Evolutionary conservation across 2,329 filamentous ascomycete genomes (phyloP).

Genomic region (Endothia cerciana): DNA sequence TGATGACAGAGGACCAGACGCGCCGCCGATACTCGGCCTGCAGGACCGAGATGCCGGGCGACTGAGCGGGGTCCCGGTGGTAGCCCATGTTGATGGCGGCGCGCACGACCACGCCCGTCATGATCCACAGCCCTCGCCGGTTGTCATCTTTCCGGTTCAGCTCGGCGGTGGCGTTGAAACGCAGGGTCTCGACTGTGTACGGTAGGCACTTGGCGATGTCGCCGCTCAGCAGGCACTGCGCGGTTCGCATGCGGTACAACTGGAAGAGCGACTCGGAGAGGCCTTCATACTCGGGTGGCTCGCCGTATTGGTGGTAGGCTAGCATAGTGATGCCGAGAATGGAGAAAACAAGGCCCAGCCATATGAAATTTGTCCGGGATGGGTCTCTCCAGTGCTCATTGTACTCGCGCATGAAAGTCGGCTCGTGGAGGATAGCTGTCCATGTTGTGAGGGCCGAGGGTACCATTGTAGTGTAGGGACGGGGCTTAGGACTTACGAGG

Average conservation of each 20-base stretch:
- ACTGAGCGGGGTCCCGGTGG: conserved; percentile 50
- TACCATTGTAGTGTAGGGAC: too few relatives aligned
- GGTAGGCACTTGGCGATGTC: conserved; percentile 55
- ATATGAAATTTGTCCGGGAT: conserved; percentile 51
- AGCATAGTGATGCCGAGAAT: conserved; percentile 59
- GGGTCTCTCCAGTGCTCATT: conserved; percentile 54
- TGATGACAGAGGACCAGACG: conserved; percentile 49
- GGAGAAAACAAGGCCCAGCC: conserved; percentile 55
- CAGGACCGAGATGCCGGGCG: conserved; percentile 45
- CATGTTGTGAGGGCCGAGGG: background rate
- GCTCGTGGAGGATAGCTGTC: conserved; percentile 45
- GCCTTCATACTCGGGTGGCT: conserved; percentile 54
- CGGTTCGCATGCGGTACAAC: conserved; percentile 52
- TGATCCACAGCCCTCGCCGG: conserved; percentile 54
- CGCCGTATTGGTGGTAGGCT: conserved; percentile 56
- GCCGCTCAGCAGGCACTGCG: conserved; percentile 55
- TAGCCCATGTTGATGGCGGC: conserved; percentile 59
- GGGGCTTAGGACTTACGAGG: conserved; percentile 3
- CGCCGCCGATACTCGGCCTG: conserved; percentile 49
- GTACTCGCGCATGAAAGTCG: conserved; percentile 55
- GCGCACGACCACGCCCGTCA: conserved; percentile 54
- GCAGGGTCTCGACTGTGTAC: conserved; percentile 56
- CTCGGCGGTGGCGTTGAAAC: conserved; percentile 56
- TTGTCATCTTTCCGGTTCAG: conserved; percentile 55
- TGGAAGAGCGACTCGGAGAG: conserved; percentile 52